phyloP scores from a whole-genome alignment of 164 flowering plant genomes.

The Piper longum region DNA sequence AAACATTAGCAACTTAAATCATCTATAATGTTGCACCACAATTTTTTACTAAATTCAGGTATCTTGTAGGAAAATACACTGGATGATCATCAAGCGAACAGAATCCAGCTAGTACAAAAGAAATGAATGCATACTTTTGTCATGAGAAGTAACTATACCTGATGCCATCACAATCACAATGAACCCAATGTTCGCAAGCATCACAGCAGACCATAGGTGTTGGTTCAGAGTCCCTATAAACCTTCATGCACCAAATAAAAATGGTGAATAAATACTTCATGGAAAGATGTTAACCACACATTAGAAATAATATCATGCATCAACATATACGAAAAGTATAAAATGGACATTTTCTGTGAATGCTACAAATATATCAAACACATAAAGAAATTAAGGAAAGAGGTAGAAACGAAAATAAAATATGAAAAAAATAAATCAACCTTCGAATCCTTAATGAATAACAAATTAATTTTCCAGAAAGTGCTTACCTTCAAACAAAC shows the following conservation, averaged over 20 bases:
- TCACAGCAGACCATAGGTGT: conserved; percentile 99
- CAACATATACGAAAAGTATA: no score
- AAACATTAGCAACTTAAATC: no score
- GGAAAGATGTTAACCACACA: background rate
- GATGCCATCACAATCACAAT: conserved; percentile 90
- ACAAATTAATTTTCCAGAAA: background rate
- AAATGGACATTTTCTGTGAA: no score
- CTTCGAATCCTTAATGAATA: no score
- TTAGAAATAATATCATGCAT: no score
- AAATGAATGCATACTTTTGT: background rate
- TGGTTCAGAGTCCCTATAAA: conserved; percentile 94
- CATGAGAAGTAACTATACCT: conserved; percentile 32
- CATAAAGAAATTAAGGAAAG: no score
- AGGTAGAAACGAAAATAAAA: no score
- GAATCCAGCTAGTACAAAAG: no score
- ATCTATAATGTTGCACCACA: no score
- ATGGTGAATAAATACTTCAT: background rate
- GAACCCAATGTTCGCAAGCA: conserved; percentile 96
- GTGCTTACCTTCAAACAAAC: conserved; percentile 88
- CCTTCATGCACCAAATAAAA: conserved; percentile 36
- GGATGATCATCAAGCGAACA: background rate
- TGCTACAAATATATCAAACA: no score
- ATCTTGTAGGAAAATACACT: background rate
- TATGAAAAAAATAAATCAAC: no score
- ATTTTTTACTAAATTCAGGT: no score